Base-by-base conservation (phyloP, 208 protist genomes). In the Acanthamoeba quina region DNA sequence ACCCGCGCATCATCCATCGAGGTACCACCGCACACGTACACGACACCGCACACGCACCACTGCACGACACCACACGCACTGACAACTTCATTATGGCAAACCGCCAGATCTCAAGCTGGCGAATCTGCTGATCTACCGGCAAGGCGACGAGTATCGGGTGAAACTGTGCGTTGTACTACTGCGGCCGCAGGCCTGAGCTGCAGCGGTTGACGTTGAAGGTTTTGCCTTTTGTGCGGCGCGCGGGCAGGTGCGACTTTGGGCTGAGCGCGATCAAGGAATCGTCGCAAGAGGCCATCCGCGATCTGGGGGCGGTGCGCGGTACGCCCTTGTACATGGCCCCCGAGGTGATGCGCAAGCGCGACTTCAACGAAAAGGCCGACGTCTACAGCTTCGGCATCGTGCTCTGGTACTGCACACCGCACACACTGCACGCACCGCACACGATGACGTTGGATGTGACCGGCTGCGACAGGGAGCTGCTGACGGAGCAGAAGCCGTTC, bases 1-100 rank as follows among this genome's bases (percentile, higher is more conserved):
- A 91, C 17, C 94, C 94, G 31, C 72, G 72, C 49, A 96, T 96
- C 41, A 91, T 96, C 54, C 96, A 96, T 82, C 94, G 95, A 24
- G 78, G 72, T 82, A 6, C 29, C 31, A 21, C 37, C 70, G 9
- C 24, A 17, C 68, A 41, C 68, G 15, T 0, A 72, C 31, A 37
- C 54, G 15, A 24, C 15, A 58, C 54, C 34, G 34, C n/a, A n/a
- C 34, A 37, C 34, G 34, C 34, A 37, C 34, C 34, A 37, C 34
- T 37, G 34, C 34, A 37, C 34, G 34, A 37, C 34, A 37, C 34
- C 34, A 37, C 34, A 37, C 2, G 34, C 34, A 37, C 34, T 58
- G 54, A 68, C 26, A 26, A 24, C 19, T 31, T 34, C 6, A 29
- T 24, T 34, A 37, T 37, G 34, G 60, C 24, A 29, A 24, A 10